These are phyloP conservation scores for Albifimbria verrucaria DNA, from an alignment of 2,329 filamentous ascomycete genomes.

Conservation along the genomic window DNA sequence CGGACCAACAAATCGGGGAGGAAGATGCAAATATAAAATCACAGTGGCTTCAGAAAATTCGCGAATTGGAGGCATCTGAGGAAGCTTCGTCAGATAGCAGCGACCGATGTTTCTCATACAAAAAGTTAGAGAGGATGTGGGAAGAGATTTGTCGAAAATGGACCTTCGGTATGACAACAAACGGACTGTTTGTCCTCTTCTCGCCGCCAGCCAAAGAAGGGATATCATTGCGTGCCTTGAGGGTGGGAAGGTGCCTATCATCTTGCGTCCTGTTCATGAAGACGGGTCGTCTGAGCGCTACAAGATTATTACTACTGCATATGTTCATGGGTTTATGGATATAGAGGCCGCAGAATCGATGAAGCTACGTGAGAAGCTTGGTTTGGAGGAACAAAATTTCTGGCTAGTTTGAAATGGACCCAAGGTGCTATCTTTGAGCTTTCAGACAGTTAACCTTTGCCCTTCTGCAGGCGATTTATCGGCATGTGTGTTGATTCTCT, in stretches of 20 bases:
- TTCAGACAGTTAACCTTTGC: too few species aligned
- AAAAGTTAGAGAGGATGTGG: background rate
- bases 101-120: background rate
- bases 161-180: background rate
- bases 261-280: background rate
- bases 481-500: too few species aligned
- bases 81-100: too few species aligned
- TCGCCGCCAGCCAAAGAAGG: background rate
- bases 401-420: background rate
- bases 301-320: background rate
- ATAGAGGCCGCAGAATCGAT: background rate
- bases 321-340: constrained; percentile 1
- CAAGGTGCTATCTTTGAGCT: too few species aligned
- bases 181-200: background rate
- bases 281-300: background rate
- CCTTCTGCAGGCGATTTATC: too few species aligned
- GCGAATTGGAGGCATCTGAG: background rate
- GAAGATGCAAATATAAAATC: background rate
- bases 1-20: background rate
- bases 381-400: background rate
- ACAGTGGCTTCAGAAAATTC: background rate
- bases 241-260: background rate
- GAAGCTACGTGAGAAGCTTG: background rate
- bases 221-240: constrained; percentile 1
- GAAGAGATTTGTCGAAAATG: background rate